Percentiles rank a stretch among this genome's conserved stretches.
Conservation (phyloP, 805 yeast species). For the Lipomyces kockii region DNA sequence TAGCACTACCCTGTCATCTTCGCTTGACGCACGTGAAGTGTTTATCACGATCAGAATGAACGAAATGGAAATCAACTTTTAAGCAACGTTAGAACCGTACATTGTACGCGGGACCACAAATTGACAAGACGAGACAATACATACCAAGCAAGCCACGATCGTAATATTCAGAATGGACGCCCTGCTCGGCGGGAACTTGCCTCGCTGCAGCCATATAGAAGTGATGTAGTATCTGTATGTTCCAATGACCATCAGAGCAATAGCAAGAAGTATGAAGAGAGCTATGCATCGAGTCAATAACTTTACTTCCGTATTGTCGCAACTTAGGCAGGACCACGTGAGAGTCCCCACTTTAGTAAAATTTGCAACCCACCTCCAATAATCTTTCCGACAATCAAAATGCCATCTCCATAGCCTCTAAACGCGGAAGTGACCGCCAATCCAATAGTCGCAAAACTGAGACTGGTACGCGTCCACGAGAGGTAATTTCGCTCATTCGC, state of each 20-base stretch:
- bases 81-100: neutral
- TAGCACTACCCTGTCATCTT: neutral
- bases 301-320: neutral
- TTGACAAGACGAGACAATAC: neutral
- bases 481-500: slow-evolving; percentile 67
- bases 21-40: slow-evolving; percentile 18
- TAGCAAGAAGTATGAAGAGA: slow-evolving; percentile 23
- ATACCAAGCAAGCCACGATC: slow-evolving; percentile 20
- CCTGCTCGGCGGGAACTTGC: slow-evolving; percentile 32
- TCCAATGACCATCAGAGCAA: slow-evolving; percentile 26
- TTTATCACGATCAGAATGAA: slow-evolving; percentile 28
- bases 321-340: neutral
- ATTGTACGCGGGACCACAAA: neutral
- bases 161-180: slow-evolving; percentile 28
- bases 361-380: slow-evolving; percentile 21
- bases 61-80: slow-evolving; percentile 24
- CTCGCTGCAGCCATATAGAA: slow-evolving; percentile 35
- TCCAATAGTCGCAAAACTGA: slow-evolving; percentile 61
- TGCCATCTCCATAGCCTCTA: slow-evolving; percentile 43
- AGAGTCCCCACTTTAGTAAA: neutral
- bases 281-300: slow-evolving; percentile 8
- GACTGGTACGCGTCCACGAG: slow-evolving; percentile 64
- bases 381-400: slow-evolving; percentile 26
- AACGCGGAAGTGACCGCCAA: slow-evolving; percentile 62
- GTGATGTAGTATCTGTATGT: slow-evolving; percentile 30